Percentiles rank a stretch among this genome's conserved stretches.
phyloP scores from a whole-genome alignment of 192 early-diverging fungal species.

The Diversispora eburnea region DNA sequence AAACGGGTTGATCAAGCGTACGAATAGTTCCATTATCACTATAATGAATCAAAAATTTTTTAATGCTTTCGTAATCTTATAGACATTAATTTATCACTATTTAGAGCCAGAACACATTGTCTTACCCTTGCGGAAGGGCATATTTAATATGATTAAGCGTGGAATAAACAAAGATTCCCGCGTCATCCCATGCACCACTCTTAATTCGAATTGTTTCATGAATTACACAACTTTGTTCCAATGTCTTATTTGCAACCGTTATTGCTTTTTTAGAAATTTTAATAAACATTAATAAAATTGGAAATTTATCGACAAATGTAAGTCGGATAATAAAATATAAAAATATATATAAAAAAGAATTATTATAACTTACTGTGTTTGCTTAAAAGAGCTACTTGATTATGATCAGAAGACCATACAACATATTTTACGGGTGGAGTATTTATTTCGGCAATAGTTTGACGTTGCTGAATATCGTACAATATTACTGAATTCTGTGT shows the following conservation, averaged over 20 bases:
- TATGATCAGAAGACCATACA: constrained; percentile 88
- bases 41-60: not conserved
- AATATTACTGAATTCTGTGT: constrained; percentile 86
- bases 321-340: not conserved
- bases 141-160: constrained; percentile 99
- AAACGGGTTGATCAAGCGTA: constrained; percentile 94
- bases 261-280: constrained; percentile 54
- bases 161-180: constrained; percentile 89
- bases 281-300: not conserved
- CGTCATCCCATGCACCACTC: constrained; percentile 93
- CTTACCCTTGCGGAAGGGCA: constrained; percentile 84
- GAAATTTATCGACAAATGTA: not conserved
- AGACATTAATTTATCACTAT: not conserved
- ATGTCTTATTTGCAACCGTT: constrained; percentile 80
- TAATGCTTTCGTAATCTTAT: not conserved
- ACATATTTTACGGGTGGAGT: constrained; percentile 90
- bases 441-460: constrained; percentile 70
- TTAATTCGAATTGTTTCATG: constrained; percentile 99
- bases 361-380: constrained; percentile 76
- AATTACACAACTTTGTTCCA: constrained; percentile 86
- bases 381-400: constrained; percentile 84
- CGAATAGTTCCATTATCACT: constrained; percentile 96
- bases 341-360: not conserved
- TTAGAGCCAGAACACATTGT: too few relatives aligned
- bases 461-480: constrained; percentile 85